A percentile compares a stretch with the other conserved stretches of the same genome.
Conservation (phyloP, 2,329 filamentous ascomycete species). For the Arthroderma sp. region DNA sequence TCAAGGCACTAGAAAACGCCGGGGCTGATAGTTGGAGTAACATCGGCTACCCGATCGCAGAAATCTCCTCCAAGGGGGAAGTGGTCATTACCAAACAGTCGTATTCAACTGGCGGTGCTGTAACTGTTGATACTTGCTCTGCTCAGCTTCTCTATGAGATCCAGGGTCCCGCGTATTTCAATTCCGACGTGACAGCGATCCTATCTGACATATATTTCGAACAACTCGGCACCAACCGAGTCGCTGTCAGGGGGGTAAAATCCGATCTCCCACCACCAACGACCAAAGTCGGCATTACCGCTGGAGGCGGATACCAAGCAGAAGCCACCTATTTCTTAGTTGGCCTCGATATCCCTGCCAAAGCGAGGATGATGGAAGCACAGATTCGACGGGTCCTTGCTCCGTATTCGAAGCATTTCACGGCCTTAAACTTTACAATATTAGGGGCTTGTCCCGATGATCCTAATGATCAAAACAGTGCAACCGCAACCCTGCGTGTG, state of each 20-base stretch:
- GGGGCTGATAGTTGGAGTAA: constrained; percentile 28
- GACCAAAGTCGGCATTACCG: constrained; percentile 38
- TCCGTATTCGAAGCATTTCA: constrained; percentile 21
- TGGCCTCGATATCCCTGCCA: constrained; percentile 34
- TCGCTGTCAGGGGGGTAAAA: constrained; percentile 36
- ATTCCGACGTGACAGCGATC: constrained; percentile 43
- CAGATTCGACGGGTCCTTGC: constrained; percentile 30
- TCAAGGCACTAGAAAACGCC: constrained; percentile 23
- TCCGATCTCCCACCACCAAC: constrained; percentile 34
- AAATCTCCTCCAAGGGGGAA: constrained; percentile 29
- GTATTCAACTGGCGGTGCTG: constrained; percentile 25
- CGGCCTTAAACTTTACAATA: constrained; percentile 19
- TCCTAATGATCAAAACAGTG: constrained; percentile 29
- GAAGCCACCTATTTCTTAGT: constrained; percentile 34
- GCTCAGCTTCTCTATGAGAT: constrained; percentile 44
- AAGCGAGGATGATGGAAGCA: constrained; percentile 34
- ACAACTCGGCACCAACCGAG: constrained; percentile 36
- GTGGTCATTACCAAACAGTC: constrained; percentile 34
- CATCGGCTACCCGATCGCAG: constrained; percentile 35
- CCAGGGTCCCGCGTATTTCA: constrained; percentile 44
- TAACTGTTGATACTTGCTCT: constrained; percentile 38
- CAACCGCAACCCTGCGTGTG: constrained; percentile 30
- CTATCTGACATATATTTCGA: constrained; percentile 40
- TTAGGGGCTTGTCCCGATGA: constrained; percentile 21
- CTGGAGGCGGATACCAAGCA: constrained; percentile 35